Conservation (phyloP, 2,329 filamentous ascomycete species). For the Davidsoniella eucalypti region DNA sequence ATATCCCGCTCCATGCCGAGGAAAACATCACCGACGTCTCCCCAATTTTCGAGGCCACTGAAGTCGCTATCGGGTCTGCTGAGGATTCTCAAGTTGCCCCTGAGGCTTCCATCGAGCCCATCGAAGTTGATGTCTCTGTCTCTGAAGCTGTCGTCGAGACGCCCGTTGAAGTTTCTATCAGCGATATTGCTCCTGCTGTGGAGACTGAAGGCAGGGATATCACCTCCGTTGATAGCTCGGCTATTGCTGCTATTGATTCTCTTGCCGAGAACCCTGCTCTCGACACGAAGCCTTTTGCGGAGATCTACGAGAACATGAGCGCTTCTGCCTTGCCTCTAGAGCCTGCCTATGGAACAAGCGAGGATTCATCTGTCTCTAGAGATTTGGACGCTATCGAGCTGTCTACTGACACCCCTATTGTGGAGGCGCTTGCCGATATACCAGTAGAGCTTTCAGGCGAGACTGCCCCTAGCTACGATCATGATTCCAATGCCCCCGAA, state of each 20-base stretch:
- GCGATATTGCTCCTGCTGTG: neutral
- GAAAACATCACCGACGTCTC: neutral
- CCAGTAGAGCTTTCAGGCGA: neutral
- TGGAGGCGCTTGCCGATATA: neutral
- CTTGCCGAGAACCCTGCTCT: neutral
- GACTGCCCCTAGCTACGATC: neutral
- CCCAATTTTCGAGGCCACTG: neutral
- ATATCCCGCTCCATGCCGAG: neutral
- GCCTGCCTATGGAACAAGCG: neutral
- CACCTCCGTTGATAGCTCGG: neutral
- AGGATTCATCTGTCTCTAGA: neutral
- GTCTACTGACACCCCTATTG: neutral
- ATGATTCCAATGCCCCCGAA: neutral
- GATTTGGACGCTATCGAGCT: neutral
- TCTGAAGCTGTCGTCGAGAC: neutral
- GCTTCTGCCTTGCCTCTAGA: neutral
- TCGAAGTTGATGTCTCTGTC: neutral
- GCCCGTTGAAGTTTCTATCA: neutral
- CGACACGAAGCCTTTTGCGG: neutral
- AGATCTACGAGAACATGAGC: constrained; percentile 3
- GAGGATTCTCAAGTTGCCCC: neutral
- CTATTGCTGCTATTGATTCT: neutral
- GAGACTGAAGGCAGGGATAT: neutral
- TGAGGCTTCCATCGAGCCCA: neutral
- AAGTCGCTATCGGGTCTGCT: neutral